A percentile compares a stretch with the other conserved stretches of the same genome.
Conservation (phyloP, 78 protist genomes). For the Monocercomonoides exilis region DNA sequence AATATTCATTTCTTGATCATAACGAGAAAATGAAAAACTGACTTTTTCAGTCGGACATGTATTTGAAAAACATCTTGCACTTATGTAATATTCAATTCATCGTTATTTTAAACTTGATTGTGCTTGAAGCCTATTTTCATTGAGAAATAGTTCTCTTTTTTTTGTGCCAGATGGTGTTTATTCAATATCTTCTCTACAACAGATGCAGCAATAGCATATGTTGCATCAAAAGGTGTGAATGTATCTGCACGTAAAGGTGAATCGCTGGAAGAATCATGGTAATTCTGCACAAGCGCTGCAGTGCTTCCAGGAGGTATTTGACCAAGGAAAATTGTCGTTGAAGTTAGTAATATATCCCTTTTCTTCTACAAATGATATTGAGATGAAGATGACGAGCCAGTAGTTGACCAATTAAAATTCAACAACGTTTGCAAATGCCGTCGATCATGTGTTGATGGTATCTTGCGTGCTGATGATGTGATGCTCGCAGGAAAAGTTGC, state of each 20-base stretch:
- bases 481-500: constrained; percentile 21
- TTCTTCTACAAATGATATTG: constrained; percentile 14
- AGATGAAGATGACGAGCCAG: constrained; percentile 17
- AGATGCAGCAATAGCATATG: not conserved
- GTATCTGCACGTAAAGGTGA: constrained; percentile 13
- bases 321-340: not conserved
- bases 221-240: not conserved
- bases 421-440: constrained; percentile 22
- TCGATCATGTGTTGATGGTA: constrained; percentile 16
- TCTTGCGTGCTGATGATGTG: constrained; percentile 23
- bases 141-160: too few species aligned
- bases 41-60: too few species aligned
- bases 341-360: constrained; percentile 26
- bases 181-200: not conserved
- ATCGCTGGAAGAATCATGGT: not conserved
- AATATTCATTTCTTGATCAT: too few species aligned
- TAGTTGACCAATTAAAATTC: not conserved
- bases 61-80: too few species aligned
- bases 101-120: too few species aligned
- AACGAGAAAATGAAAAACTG: too few species aligned
- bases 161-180: not conserved
- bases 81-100: too few species aligned
- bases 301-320: not conserved
- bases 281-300: not conserved
- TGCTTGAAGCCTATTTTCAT: too few species aligned